These are phyloP conservation scores for Gossypium rotundifolium DNA, from an alignment of 345 rosid genomes.

Conservation along the genomic window DNA sequence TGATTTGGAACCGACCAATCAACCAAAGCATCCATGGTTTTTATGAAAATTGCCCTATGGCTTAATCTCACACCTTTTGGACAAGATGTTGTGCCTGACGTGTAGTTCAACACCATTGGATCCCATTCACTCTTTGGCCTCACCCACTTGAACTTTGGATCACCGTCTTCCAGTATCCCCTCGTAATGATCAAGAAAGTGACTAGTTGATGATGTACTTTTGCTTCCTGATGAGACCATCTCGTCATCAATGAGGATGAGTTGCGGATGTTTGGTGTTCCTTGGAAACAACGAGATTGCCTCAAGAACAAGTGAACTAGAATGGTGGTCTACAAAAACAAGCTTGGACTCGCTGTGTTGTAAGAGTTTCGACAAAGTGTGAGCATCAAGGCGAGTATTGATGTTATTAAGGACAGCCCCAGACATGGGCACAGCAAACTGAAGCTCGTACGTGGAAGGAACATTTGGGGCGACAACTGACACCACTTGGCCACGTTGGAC, in stretches of 20 bases:
- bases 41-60: conserved; percentile 42
- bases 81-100: conserved; percentile 51
- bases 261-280: conserved; percentile 7
- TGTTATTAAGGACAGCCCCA: conserved; percentile 51
- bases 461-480: conserved; percentile 51
- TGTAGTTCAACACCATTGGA: conserved; percentile 52
- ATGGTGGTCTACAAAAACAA: conserved; percentile 45
- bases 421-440: conserved; percentile 67
- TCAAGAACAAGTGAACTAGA: conserved; percentile 28
- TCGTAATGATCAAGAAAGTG: conserved; percentile 38
- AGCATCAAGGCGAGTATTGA: conserved; percentile 54
- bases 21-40: conserved; percentile 29
- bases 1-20: conserved; percentile 36
- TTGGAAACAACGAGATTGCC: conserved; percentile 36
- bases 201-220: neutral
- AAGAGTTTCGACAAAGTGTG: conserved; percentile 38
- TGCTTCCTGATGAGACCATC: neutral
- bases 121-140: conserved; percentile 40
- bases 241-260: conserved; percentile 42
- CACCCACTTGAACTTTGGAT: conserved; percentile 30
- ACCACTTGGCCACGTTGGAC: conserved; percentile 42
- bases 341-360: conserved; percentile 47
- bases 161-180: conserved; percentile 32
- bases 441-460: conserved; percentile 55
- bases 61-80: conserved; percentile 55